Evolutionary conservation across 1,284 basidiomycete species (phyloP).

Genomic region (Uromyces viciae-fabae): DNA sequence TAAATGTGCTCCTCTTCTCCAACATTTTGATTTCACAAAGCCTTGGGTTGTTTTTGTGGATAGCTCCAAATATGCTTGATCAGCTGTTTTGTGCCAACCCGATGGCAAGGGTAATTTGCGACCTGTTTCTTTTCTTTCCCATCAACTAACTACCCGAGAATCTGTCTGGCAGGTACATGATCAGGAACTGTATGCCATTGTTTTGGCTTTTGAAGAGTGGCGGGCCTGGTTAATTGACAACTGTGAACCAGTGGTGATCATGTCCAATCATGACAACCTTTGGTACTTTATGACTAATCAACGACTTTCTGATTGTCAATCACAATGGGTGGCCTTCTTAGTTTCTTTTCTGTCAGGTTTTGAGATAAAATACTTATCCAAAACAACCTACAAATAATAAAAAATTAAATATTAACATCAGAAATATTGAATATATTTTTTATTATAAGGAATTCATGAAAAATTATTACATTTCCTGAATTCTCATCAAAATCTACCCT

Average conservation of each 20-base stretch:
- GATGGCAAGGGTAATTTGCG: neutral
- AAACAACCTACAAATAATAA: too few relatives aligned
- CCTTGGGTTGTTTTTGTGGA: neutral
- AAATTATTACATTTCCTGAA: too few relatives aligned
- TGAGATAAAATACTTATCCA: too few relatives aligned
- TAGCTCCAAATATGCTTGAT: neutral
- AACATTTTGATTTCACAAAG: constrained; percentile 1
- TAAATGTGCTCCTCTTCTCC: neutral
- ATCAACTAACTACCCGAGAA: neutral
- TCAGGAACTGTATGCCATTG: constrained; percentile 21
- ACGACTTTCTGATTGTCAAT: neutral
- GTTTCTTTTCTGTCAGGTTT: too few relatives aligned
- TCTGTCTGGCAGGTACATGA: neutral
- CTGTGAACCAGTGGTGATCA: neutral
- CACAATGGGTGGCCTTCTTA: too few relatives aligned
- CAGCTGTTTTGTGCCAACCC: neutral
- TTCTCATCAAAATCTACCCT: too few relatives aligned
- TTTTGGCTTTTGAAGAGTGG: constrained; percentile 8
- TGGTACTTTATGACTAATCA: neutral
- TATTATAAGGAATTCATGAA: too few relatives aligned
- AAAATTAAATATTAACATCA: too few relatives aligned
- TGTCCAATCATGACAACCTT: constrained; percentile 15
- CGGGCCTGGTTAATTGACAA: constrained; percentile 7
- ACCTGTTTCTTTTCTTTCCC: constrained; percentile 6
- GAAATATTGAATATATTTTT: too few relatives aligned